Evolutionary conservation across 2,329 filamentous ascomycete species (phyloP), one percentile per base, ranked within the genome.

Genomic region (Pezicula rhizophila): DNA sequence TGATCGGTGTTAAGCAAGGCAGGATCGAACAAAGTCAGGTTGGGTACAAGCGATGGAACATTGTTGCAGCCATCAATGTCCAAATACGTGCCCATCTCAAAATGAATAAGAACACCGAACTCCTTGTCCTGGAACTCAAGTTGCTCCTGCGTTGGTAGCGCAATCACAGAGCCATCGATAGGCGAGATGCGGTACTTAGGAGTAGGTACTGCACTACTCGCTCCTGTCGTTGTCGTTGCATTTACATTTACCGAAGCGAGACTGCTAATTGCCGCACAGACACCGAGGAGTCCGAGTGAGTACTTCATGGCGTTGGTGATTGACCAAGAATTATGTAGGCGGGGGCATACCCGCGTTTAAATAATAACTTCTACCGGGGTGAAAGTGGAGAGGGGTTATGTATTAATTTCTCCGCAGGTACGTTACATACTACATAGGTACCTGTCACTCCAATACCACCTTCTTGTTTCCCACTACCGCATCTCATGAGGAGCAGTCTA

Each of bases 51-150:
- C 2, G 51, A 51, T 3, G 58, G 57, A 15, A 56, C 56, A 33
- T 53, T 52, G 50, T 62, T 62, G 52, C 59, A 62, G n/a, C 59
- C 59, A 40, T 62, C 59, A 33, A 54, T 52, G 37, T 37, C 39
- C 33, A 62, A 48, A 42, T 60, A 62, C 5, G 59, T 62, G 7
- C 56, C 58, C 33, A 62, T 56, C 31, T 58, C 53, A 45, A 60
- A 62, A 46, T 62, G 59, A 20, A 62, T 59, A 23, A 62, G 49
- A 12, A 58, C 54, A 7, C 56, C 57, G 20, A 62, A 57, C 44
- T 62, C 59, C 17, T 50, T 52, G 45, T 62, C 59, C 37, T 62
- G 59, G 18, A 60, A 61, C 6, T 46, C 52, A 14, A 62, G 49
- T 41, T 62, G 59, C 38, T 58, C 52, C 39, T 51, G 50, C 17